phyloP scores from a whole-genome alignment of 2,329 filamentous ascomycete species.

The Aspergillus melleus region DNA sequence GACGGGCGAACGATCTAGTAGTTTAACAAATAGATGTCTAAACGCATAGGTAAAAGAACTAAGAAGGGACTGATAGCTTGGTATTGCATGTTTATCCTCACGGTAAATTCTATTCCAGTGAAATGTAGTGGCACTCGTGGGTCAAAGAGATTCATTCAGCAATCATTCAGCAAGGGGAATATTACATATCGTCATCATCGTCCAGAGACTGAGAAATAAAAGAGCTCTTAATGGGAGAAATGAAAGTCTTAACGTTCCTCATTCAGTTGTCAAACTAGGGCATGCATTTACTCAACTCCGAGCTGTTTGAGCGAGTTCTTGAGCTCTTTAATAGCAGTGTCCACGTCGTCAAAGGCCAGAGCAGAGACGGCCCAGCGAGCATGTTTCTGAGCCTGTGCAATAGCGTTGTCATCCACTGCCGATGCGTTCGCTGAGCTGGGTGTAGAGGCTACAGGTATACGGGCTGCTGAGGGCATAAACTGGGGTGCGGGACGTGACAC shows the following conservation, averaged over 20 bases:
- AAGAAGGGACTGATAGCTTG: no score
- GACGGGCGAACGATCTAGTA: no score
- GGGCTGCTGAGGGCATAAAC: constrained; percentile 22
- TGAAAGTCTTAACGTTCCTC: not conserved
- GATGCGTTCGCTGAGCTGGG: constrained; percentile 27
- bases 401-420: constrained; percentile 67
- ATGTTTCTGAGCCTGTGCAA: constrained; percentile 86
- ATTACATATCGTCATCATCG: not conserved
- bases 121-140: no score
- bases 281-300: constrained; percentile 57
- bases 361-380: constrained; percentile 96
- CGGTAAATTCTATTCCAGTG: not conserved
- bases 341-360: constrained; percentile 91
- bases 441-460: constrained; percentile 18
- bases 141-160: not conserved
- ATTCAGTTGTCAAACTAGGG: not conserved
- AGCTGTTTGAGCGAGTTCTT: constrained; percentile 70
- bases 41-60: no score
- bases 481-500: constrained; percentile 20
- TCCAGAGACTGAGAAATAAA: not conserved
- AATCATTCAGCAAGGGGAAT: not conserved
- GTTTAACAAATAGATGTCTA: no score
- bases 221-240: not conserved
- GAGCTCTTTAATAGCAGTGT: constrained; percentile 84
- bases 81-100: not conserved